Evolutionary conservation across 2,329 filamentous ascomycete species (phyloP).

Genomic region (Laburnicola sp.): DNA sequence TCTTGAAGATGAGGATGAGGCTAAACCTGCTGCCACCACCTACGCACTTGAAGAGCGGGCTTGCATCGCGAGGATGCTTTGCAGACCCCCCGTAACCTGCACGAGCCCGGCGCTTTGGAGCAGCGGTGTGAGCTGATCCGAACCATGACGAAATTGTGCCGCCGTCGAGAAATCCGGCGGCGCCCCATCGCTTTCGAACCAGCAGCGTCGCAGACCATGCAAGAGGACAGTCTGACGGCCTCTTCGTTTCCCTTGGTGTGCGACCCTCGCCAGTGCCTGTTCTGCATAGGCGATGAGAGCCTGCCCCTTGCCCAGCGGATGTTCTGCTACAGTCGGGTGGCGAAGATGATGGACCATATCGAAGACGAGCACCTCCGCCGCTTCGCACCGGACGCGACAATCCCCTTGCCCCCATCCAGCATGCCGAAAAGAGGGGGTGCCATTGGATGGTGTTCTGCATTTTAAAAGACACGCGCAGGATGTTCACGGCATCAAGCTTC

Average conservation of each 20-base stretch:
- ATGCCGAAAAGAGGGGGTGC: neutral
- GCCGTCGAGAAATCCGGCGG: neutral
- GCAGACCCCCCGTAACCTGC: neutral
- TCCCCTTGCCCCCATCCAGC: neutral
- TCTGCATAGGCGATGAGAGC: slow-evolving; percentile 2
- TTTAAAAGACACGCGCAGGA: neutral
- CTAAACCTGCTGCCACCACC: neutral
- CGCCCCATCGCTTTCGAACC: neutral
- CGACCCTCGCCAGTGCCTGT: slow-evolving; percentile 1
- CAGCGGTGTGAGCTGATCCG: neutral
- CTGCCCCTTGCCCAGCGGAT: neutral
- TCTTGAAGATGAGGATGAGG: neutral
- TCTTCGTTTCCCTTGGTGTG: neutral
- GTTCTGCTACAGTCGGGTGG: neutral
- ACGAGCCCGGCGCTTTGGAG: neutral
- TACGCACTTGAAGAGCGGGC: slow-evolving; percentile 3
- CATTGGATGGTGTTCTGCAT: neutral
- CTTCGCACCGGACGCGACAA: neutral
- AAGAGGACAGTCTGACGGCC: neutral
- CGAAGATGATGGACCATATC: neutral
- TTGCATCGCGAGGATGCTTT: neutral
- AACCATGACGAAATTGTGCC: slow-evolving; percentile 2
- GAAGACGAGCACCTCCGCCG: neutral
- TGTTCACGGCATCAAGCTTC: neutral
- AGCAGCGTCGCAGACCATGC: neutral